Percentiles rank a stretch among this genome's conserved stretches.
Evolutionary conservation across 1,284 basidiomycete genomes (phyloP).

Genomic region (Microbotryomycetes sp.): DNA sequence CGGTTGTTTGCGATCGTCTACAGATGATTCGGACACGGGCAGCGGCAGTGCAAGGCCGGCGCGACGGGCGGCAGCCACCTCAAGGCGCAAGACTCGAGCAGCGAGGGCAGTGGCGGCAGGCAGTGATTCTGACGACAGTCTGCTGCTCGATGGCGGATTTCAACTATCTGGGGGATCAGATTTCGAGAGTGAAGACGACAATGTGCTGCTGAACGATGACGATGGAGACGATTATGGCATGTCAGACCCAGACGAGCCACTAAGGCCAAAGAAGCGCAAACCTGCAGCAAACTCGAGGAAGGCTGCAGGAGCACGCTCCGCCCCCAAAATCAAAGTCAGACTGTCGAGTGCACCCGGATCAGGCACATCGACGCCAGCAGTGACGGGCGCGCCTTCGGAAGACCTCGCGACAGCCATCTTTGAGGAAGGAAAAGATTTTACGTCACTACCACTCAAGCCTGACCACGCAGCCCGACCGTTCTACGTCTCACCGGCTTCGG

Average conservation of each 20-base stretch:
- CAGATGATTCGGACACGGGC: too few relatives aligned
- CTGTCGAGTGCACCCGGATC: background rate
- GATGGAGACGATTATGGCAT: constrained; percentile 12
- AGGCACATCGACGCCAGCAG: background rate
- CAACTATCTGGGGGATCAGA: background rate
- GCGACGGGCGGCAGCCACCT: too few relatives aligned
- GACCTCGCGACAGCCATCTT: constrained; percentile 17
- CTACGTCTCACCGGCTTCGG: constrained; percentile 75
- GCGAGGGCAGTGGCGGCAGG: background rate
- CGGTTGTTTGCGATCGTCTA: too few relatives aligned
- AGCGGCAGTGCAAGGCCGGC: too few relatives aligned
- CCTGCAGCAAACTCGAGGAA: background rate
- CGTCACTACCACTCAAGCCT: constrained; percentile 71
- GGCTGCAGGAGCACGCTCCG: background rate
- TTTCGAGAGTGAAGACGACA: background rate
- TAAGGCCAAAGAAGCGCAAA: constrained; percentile 6
- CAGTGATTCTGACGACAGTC: background rate
- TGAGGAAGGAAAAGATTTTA: constrained; percentile 53
- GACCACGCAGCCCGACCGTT: constrained; percentile 85
- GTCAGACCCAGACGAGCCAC: constrained; percentile 10
- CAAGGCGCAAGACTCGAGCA: background rate
- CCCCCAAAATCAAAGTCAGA: constrained; percentile 7
- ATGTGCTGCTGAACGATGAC: background rate
- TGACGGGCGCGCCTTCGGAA: background rate
- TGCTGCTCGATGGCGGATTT: background rate